These are phyloP conservation scores for Fraxinus albicans DNA, from an alignment of 305 asterid species.

Conservation along the genomic window DNA sequence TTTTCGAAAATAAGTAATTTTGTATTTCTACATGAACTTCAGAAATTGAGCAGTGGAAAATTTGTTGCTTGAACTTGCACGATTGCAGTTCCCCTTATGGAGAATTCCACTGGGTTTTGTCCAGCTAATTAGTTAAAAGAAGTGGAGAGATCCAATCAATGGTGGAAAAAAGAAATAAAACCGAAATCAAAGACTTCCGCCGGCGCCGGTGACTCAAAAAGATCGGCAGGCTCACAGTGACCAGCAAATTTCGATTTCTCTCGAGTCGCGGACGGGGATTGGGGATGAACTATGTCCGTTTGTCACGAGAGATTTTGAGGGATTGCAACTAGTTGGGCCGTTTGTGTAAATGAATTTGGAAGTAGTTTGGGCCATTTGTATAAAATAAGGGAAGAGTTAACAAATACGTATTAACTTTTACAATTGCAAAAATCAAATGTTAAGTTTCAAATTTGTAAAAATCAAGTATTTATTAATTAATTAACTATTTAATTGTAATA, in stretches of 20 bases:
- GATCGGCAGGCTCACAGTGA: neutral
- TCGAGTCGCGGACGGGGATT: neutral
- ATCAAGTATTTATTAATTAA: too few species aligned
- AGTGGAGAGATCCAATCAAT: neutral
- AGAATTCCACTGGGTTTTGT: neutral
- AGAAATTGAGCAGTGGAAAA: neutral
- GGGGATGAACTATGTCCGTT: neutral
- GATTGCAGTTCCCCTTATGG: neutral
- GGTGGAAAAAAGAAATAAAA: neutral
- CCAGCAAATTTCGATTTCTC: neutral
- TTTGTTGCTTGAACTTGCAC: neutral
- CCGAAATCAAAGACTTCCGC: neutral
- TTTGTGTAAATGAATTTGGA: too few species aligned
- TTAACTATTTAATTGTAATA: too few species aligned
- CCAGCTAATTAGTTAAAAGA: neutral
- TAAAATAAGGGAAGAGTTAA: too few species aligned
- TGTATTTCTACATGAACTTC: neutral
- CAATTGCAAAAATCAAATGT: too few species aligned
- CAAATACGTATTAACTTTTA: too few species aligned
- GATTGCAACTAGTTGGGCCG: neutral
- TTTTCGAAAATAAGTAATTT: neutral
- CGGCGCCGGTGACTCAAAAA: neutral
- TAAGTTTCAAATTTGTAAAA: too few species aligned
- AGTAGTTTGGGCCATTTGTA: too few species aligned
- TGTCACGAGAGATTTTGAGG: neutral